These are phyloP conservation scores for Astrephomene gubernaculifera DNA, from an alignment of 139 green algal species.

Conservation along the genomic window DNA sequence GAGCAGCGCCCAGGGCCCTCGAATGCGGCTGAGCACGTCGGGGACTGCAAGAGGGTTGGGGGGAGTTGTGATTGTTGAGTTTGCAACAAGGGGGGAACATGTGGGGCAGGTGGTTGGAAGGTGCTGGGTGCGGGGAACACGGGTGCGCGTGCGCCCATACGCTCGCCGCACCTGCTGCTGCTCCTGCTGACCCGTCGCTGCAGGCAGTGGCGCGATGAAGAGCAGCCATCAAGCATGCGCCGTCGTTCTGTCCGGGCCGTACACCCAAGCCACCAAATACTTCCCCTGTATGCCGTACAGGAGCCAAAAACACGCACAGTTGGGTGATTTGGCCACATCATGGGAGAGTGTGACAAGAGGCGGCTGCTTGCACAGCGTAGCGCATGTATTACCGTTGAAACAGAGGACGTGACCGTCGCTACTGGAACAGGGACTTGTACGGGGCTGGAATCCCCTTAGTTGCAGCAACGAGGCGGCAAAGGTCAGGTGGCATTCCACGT, in stretches of 20 bases:
- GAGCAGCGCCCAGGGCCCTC: constrained; percentile 84
- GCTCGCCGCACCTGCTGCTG: neutral
- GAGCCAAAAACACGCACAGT: no score
- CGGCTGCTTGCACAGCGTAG: neutral
- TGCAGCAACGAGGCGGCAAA: constrained; percentile 78
- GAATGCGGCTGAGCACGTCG: constrained; percentile 58
- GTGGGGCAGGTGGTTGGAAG: no score
- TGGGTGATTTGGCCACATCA: no score
- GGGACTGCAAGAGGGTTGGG: constrained; percentile 10
- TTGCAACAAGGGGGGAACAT: no score
- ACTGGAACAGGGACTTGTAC: constrained; percentile 9
- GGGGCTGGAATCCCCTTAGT: constrained; percentile 59
- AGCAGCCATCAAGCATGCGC: constrained; percentile 52
- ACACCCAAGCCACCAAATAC: constrained; percentile 74
- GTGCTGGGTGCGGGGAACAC: no score
- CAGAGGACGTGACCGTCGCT: constrained; percentile 68
- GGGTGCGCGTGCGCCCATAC: no score
- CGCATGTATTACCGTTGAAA: constrained; percentile 81
- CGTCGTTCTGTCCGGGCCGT: constrained; percentile 63
- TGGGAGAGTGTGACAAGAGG: neutral
- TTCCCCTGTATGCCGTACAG: constrained; percentile 65
- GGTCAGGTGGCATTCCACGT: neutral
- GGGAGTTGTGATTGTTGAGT: neutral
- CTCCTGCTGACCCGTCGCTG: no score
- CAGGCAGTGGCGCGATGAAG: constrained; percentile 48